Percentiles rank a stretch among this genome's conserved stretches.
These are phyloP conservation scores for Dendrobium chrysotoxum DNA, from an alignment of 106 monocot genomes.

Conservation along the genomic window DNA sequence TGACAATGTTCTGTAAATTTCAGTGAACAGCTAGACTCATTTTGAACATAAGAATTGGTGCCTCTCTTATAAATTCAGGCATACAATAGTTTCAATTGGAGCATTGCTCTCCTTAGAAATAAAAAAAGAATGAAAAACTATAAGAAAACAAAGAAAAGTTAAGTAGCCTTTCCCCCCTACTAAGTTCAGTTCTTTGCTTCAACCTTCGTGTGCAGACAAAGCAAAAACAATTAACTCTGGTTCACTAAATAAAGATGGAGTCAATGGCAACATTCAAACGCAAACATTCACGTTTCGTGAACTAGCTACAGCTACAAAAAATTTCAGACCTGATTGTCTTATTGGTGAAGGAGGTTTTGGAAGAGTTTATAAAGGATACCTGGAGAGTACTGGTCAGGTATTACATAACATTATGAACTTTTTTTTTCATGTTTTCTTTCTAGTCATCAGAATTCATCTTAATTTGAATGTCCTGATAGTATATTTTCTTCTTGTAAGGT, in stretches of 20 bases:
- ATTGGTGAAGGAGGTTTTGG: slow-evolving; percentile 40
- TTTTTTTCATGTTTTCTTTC: background rate
- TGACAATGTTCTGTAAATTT: too few species aligned
- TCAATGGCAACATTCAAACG: slow-evolving; percentile 14
- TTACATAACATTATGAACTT: background rate
- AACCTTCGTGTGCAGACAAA: background rate
- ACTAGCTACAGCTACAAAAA: slow-evolving; percentile 38
- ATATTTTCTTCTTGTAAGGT: background rate
- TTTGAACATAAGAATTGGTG: too few species aligned
- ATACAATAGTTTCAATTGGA: too few species aligned
- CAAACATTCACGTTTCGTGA: slow-evolving; percentile 37
- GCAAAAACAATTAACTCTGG: background rate
- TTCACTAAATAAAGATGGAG: slow-evolving; percentile 1
- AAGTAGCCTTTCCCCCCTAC: background rate
- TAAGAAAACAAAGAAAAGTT: background rate
- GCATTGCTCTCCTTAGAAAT: too few species aligned
- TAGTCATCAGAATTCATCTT: background rate
- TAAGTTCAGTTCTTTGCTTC: background rate
- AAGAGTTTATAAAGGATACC: slow-evolving; percentile 36
- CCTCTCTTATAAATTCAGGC: too few species aligned
- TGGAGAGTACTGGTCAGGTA: slow-evolving; percentile 32
- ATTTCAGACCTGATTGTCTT: slow-evolving; percentile 29
- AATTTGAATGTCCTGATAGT: background rate
- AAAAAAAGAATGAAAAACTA: background rate
- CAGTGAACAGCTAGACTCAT: too few species aligned